These are phyloP conservation scores for Saccharomycopsis microspora DNA, from an alignment of 805 yeast species.

Conservation along the genomic window DNA sequence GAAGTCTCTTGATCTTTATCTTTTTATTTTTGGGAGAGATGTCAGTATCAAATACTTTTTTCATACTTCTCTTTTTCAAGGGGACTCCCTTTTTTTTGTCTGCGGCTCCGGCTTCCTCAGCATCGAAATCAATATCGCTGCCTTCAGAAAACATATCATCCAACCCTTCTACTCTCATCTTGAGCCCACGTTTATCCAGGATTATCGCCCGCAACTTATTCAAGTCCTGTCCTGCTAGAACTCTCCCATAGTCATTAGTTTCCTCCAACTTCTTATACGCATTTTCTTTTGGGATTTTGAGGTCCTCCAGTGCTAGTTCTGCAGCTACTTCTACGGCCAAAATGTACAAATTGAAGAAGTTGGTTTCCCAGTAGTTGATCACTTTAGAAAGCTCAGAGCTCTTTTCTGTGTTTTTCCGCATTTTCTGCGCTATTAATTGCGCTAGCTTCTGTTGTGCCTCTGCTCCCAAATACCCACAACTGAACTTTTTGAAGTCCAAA, in stretches of 20 bases:
- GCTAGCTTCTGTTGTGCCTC: slow-evolving; percentile 2
- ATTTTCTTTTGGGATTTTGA: slow-evolving; percentile 10
- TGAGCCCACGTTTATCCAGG: no score
- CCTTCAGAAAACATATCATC: no score
- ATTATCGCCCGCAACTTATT: no score
- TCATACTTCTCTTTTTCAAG: neutral
- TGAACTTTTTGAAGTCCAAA: slow-evolving; percentile 9
- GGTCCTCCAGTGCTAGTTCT: slow-evolving; percentile 16
- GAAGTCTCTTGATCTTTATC: neutral
- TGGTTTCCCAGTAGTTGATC: slow-evolving; percentile 6
- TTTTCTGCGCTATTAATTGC: neutral
- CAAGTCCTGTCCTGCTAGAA: slow-evolving; percentile 3
- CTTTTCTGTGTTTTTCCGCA: neutral
- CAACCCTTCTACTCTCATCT: no score
- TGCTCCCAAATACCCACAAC: slow-evolving; percentile 12
- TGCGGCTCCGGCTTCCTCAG: neutral
- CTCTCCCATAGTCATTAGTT: slow-evolving; percentile 12
- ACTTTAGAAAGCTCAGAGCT: neutral
- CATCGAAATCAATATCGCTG: no score
- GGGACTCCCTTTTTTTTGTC: neutral
- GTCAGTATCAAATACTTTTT: neutral
- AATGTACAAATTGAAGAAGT: slow-evolving; percentile 12
- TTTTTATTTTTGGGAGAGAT: neutral
- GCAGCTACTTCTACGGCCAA: slow-evolving; percentile 14
- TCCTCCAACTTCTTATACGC: slow-evolving; percentile 6